Percentiles rank a stretch among this genome's conserved stretches.
Evolutionary conservation across 2,329 filamentous ascomycete species (phyloP).

Genomic region (Nemania sp.): DNA sequence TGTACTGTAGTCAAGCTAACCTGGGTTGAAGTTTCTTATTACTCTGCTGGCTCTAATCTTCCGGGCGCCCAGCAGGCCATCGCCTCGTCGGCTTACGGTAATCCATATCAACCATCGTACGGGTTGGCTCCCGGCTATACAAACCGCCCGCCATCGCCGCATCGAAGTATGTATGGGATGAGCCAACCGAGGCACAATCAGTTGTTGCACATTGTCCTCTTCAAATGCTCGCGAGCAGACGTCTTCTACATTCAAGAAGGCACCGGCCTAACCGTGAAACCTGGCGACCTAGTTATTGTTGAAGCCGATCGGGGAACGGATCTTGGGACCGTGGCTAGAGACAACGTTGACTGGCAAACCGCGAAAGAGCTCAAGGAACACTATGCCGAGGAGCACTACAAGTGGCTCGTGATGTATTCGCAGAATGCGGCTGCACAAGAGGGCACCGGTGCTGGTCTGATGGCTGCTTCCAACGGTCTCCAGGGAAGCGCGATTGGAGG

Average conservation of each 20-base stretch:
- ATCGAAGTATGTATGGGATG: constrained; percentile 65
- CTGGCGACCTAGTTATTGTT: constrained; percentile 93
- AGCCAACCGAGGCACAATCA: constrained; percentile 68
- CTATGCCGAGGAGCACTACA: constrained; percentile 93
- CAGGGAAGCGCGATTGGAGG: constrained; percentile 75
- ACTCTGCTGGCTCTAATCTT: constrained; percentile 41
- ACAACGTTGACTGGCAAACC: constrained; percentile 84
- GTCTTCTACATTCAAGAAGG: constrained; percentile 98
- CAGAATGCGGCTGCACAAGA: constrained; percentile 71
- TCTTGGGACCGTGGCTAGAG: constrained; percentile 86
- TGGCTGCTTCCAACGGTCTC: constrained; percentile 66
- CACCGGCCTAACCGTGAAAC: constrained; percentile 86
- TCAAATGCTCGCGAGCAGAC: constrained; percentile 94
- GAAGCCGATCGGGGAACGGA: constrained; percentile 97
- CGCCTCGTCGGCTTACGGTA: constrained; percentile 44
- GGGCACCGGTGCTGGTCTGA: constrained; percentile 60
- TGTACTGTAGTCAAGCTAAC: constrained; percentile 32
- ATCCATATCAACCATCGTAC: constrained; percentile 54
- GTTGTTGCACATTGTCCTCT: constrained; percentile 85
- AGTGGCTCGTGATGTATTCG: constrained; percentile 99
- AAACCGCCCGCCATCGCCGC: constrained; percentile 62
- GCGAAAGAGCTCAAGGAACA: constrained; percentile 90
- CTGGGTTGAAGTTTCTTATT: constrained; percentile 44
- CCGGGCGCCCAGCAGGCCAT: constrained; percentile 44
- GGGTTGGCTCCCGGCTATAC: constrained; percentile 50